Evolutionary conservation across 768 basidiomycete species (phyloP), one percentile per base, ranked within the genome.

Genomic region (Suillus weaverae): DNA sequence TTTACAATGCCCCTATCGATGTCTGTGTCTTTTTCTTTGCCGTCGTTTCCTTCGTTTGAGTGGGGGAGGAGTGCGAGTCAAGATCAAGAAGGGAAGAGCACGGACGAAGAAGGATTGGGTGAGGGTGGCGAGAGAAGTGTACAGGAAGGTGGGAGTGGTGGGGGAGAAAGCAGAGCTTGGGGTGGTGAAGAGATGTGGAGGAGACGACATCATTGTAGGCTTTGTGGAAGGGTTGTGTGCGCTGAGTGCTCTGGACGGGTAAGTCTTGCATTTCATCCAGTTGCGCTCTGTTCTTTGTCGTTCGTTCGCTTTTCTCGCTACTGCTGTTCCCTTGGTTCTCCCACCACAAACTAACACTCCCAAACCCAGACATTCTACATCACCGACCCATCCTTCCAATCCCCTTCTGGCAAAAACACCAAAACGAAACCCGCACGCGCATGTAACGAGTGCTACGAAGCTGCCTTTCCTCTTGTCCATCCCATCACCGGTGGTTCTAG

Each of bases 191-290:
- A 73, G 26, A 76, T 74, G 35, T 76, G 75, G 71, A 81, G 92
- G 68, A 78, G 94, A 68, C 81, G 93, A 64, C 94, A 96, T 73
- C 94, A 96, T 72, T 96, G 94, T 73, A 79, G 94, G 65, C 79
- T 96, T 5, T 96, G 94, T 74, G 94, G 94, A 0, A 76, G 89
- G 55, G 92, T 95, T 71, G 89, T 97, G 9, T 97, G 95, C 76
- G 87, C 87, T n/a, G 75, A 76, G 5, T 97, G 95, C 76, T 95
- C 94, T 11, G 85, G 84, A 13, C 84, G 86, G 80, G 95, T 94
- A 70, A 65, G 84, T 39, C 32, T 43, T 51, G 5, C 22, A 4
- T 46, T 30, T 20, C 5, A 33, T 54, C n/a, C 20, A 13, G 20
- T 20, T 8, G 10, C 7, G 33, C n/a, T n/a, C 51, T 5, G 33